Evolutionary conservation across 306 rosid genomes (phyloP).

Genomic region (Cucurbita argyrosperma): DNA sequence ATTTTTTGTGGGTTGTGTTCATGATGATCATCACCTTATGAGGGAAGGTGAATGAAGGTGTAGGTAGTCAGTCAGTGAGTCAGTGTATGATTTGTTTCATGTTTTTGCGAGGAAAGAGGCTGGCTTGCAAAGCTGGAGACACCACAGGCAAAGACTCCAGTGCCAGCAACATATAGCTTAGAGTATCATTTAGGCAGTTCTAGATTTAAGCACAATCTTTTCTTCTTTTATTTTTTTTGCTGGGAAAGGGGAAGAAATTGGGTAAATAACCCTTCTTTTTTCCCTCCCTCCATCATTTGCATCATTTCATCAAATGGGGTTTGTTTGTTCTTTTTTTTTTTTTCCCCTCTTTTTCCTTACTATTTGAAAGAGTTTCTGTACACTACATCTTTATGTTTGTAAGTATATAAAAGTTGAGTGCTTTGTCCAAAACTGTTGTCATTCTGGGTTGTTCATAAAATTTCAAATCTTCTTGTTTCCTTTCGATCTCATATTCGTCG

Average conservation of each 20-base stretch:
- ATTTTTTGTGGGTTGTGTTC: slow-evolving; percentile 8
- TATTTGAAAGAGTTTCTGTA: slow-evolving; percentile 50
- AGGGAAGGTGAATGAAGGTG: slow-evolving; percentile 11
- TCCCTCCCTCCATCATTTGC: slow-evolving; percentile 7
- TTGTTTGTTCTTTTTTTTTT: slow-evolving; percentile 18
- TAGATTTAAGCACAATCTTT: slow-evolving; percentile 9
- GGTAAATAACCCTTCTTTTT: slow-evolving; percentile 41
- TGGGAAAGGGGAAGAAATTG: slow-evolving; percentile 13
- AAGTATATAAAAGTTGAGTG: slow-evolving; percentile 58
- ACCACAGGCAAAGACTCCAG: slow-evolving; percentile 1
- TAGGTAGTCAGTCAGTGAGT: slow-evolving; percentile 1
- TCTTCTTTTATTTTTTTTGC: not conserved
- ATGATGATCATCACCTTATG: slow-evolving; percentile 1
- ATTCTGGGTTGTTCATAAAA: not conserved
- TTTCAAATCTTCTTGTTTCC: not conserved
- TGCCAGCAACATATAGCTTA: slow-evolving; percentile 2
- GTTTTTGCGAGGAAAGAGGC: not conserved
- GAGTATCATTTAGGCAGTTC: slow-evolving; percentile 9
- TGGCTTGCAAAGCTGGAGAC: slow-evolving; percentile 9
- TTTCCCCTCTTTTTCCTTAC: not conserved
- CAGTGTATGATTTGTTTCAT: not conserved
- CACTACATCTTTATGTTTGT: slow-evolving; percentile 55
- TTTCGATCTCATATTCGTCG: not conserved
- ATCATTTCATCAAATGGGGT: slow-evolving; percentile 43
- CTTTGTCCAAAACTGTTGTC: slow-evolving; percentile 21